Evolutionary conservation across 139 green algal species (phyloP).

Genomic region (Chlamydomonas asymmetrica): DNA sequence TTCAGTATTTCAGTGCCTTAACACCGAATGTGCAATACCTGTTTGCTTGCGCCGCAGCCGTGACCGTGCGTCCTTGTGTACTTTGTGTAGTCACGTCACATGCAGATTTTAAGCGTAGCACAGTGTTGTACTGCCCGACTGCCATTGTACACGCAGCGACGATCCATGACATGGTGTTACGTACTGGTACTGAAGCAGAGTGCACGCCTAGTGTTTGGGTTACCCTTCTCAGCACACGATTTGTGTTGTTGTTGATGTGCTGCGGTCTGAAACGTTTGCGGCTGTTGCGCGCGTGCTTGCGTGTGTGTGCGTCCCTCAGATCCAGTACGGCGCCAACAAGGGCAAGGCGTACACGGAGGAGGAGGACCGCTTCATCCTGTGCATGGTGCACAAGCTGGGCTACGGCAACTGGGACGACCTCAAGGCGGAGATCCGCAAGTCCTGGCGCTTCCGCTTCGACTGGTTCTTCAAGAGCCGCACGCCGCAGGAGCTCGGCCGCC

Average conservation of each 20-base stretch:
- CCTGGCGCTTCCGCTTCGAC: constrained; percentile 97
- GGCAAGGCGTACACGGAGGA: constrained; percentile 99
- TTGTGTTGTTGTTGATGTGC: constrained; percentile 4
- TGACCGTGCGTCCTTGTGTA: no score
- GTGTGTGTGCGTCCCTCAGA: constrained; percentile 50
- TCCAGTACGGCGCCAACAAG: constrained; percentile 94
- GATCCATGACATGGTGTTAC: no score
- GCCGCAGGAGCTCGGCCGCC: constrained; percentile 64
- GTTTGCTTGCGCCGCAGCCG: no score
- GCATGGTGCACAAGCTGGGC: constrained; percentile 93
- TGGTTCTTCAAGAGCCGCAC: constrained; percentile 99
- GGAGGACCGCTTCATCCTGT: constrained; percentile 98
- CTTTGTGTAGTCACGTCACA: no score
- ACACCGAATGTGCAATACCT: no score
- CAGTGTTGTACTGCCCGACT: no score
- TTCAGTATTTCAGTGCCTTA: no score
- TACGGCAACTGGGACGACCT: constrained; percentile 98
- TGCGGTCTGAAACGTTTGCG: background rate
- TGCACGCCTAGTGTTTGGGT: background rate
- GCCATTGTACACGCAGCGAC: no score
- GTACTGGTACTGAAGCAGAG: background rate
- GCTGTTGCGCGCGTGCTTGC: background rate
- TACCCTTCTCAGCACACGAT: background rate
- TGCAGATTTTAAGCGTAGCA: no score
- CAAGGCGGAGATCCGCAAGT: constrained; percentile 90